Base-by-base conservation (phyloP, 1,139 yeast species). In the Suhomyces guaymorum region DNA sequence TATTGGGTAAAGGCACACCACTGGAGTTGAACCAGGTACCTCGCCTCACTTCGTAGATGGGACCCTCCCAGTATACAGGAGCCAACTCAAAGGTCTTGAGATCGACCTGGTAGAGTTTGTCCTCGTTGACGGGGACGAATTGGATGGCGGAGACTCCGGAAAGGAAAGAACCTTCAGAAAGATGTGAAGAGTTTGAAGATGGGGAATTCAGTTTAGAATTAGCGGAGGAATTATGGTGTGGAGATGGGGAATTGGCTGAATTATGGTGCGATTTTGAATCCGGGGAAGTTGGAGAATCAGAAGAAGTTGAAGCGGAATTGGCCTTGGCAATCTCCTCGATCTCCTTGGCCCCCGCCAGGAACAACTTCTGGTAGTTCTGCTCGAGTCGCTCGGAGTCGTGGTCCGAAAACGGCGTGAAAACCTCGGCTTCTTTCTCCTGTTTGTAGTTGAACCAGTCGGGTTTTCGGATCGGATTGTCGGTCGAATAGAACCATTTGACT, bases 31-130 rank as follows among this genome's bases (percentile, higher is more conserved):
- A 88, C 98, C 98, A 90, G 1, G 80, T 59, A 0, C 96, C 96
- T 33, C 97, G 63, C 24, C 96, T 69, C 1, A 90, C 86, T 43
- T 85, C 92, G 52, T 80, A 92, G 1, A 69, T 63, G 0, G 97
- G 95, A 1, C 97, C 97, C 3, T 79, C 82, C 97, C 97, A 90
- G 55, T 82, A 90, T 0, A 82, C 74, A 0, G 97, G 95, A 1
- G 63, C 47, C 47, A 90, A 57, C 35, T 71, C 72, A 55, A 79
- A 70, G 6, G 62, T 57, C 2, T 55, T 46, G 18, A 90, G 45
- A 50, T 87, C 78, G 2, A 89, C 96, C 48, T 80, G 77, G 49
- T 84, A 86, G 26, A 90, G 61, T 20, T 77, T 75, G 50, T 90
- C 98, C 49, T 88, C 96, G 50, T 83, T 83, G 3, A 90, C 97